phyloP scores from a whole-genome alignment of 441 rosid genomes.

The Eutrema salsugineum region DNA sequence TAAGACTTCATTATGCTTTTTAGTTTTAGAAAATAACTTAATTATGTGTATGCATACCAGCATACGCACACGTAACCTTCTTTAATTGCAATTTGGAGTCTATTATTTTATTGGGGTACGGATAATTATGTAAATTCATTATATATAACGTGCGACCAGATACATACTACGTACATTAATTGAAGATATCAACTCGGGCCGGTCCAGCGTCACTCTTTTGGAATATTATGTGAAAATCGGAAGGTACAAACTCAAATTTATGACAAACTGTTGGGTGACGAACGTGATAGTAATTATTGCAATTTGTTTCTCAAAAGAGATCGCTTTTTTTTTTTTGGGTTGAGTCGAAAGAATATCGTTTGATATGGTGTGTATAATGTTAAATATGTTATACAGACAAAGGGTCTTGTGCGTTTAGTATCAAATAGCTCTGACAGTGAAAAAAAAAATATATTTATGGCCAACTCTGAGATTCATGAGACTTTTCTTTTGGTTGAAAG shows the following conservation, averaged over 20 bases:
- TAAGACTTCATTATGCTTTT: neutral
- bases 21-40: neutral
- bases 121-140: neutral
- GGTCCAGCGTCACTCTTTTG: constrained; percentile 12
- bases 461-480: no score
- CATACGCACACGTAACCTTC: neutral
- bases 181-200: constrained; percentile 3
- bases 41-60: neutral
- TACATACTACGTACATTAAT: constrained; percentile 7
- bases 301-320: neutral
- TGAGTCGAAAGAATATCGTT: neutral
- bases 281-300: constrained; percentile 11
- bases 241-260: constrained; percentile 12
- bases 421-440: no score
- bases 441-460: no score
- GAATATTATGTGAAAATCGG: neutral
- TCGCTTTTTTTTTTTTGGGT: no score
- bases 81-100: constrained; percentile 5
- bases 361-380: neutral
- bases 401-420: no score
- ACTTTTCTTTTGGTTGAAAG: no score
- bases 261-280: constrained; percentile 15
- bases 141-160: constrained; percentile 1
- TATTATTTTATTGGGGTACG: neutral
- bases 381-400: neutral